Evolutionary conservation across 495 filamentous ascomycete species (phyloP), one percentile per base, ranked within the genome.

Genomic region (Penicillium lividum): DNA sequence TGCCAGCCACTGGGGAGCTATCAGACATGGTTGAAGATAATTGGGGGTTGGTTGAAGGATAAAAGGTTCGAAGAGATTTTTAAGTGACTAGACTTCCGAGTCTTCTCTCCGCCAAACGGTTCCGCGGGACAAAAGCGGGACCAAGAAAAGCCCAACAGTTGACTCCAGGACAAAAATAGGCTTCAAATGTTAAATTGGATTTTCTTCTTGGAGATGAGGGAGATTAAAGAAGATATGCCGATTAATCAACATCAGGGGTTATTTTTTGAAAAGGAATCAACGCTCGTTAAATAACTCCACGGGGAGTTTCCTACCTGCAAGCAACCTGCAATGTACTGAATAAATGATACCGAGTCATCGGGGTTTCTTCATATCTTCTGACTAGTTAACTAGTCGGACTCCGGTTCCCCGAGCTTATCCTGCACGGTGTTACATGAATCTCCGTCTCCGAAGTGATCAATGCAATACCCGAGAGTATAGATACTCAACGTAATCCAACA

Each of bases 1-100:
- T 76, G 45, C 75, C 77, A 38, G 76, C 75, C n/a, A 72, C 68
- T 58, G 77, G 72, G 55, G 74, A 61, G 53, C 58, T 43, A 18
- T 74, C 68, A n/a, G 74, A 75, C 74, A 75, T 75, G 40, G 46
- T 67, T 58, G 47, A 40, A 33, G 31, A 38, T 42, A 33, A 55
- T 55, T 31, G 46, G 50, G 56, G 34, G 38, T 13, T 27, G 44
- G 25, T 42, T 48, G 10, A 16, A 45, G 46, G 46, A 22, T 28
- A 40, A 50, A 59, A 51, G 43, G 40, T 44, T 60, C 48, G 58
- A 66, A 69, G 63, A 65, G 61, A 62, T 66, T 64, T 65, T 61
- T 58, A 22, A 22, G 22, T 22, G 58, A 54, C 48, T 53, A 58
- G 31, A 29, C 4, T 27, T 46, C 7, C 43, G 28, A 13, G 53